Conservation (phyloP, 2,329 filamentous ascomycete species). For the Apiospora arundinis region DNA sequence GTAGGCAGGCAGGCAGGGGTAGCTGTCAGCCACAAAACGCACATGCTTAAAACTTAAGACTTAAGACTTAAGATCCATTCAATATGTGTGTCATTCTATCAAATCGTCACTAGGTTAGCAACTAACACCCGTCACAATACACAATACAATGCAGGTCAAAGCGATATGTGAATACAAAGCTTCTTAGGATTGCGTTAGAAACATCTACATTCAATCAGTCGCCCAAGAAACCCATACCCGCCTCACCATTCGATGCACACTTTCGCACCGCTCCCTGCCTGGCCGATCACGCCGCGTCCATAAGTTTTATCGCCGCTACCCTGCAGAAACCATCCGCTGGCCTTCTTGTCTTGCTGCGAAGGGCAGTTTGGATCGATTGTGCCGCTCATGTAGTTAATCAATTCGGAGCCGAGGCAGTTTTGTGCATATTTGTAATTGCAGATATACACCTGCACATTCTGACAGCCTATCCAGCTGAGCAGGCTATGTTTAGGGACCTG, state of each 20-base stretch:
- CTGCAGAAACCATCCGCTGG: background rate
- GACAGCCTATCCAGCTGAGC: background rate
- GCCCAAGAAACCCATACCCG: background rate
- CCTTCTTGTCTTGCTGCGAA: background rate
- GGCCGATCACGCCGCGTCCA: background rate
- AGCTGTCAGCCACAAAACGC: constrained; percentile 1
- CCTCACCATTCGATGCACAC: background rate
- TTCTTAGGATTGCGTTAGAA: too few species aligned
- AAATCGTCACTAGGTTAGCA: too few species aligned
- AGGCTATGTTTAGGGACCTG: background rate
- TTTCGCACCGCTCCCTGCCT: background rate
- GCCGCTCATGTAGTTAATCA: background rate
- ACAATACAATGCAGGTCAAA: background rate
- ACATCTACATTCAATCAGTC: background rate
- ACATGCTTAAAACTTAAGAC: too few species aligned
- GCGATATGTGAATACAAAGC: too few species aligned
- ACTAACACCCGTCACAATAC: too few species aligned
- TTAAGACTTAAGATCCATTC: background rate
- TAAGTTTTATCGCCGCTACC: constrained; percentile 1
- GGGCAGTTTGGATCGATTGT: background rate
- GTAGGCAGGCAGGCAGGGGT: background rate
- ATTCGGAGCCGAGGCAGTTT: background rate
- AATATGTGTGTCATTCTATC: too few species aligned
- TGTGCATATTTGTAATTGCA: background rate
- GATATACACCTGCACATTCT: background rate